Conservation (phyloP, 306 rosid species). For the Ceratonia siliqua region DNA sequence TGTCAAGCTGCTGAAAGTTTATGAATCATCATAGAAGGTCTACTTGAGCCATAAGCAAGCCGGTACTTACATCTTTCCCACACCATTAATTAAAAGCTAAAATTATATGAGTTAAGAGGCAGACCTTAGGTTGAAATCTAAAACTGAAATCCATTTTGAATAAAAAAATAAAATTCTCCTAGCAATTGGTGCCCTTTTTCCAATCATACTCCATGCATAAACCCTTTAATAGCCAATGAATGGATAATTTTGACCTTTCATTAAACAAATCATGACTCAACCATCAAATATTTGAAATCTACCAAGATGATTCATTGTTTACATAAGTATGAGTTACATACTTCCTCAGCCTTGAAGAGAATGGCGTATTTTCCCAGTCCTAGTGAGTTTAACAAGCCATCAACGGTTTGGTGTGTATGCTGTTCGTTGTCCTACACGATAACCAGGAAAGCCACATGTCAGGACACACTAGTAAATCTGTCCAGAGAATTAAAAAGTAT, state of each 20-base stretch:
- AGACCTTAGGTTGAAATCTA: neutral
- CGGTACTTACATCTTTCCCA: neutral
- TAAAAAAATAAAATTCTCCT: too few species aligned
- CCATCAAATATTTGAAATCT: conserved; percentile 12
- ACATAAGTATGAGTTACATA: conserved; percentile 45
- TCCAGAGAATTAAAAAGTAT: neutral
- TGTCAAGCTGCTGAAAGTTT: conserved; percentile 9
- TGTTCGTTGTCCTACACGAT: conserved; percentile 68
- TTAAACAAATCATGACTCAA: conserved; percentile 12
- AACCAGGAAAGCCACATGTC: conserved; percentile 31
- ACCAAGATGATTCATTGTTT: conserved; percentile 5
- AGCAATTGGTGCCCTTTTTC: too few species aligned
- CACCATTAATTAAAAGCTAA: neutral
- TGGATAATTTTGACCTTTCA: conserved; percentile 22
- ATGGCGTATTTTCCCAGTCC: conserved; percentile 88
- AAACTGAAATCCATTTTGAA: too few species aligned
- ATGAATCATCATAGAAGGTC: neutral
- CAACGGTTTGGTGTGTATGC: conserved; percentile 70
- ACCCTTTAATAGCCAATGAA: conserved; percentile 2
- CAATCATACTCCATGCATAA: conserved; percentile 23
- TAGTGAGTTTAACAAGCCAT: conserved; percentile 69
- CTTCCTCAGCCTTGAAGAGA: conserved; percentile 94
- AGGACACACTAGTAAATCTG: neutral
- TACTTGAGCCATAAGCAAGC: neutral
- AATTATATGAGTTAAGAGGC: neutral